Base-by-base conservation (phyloP, 345 rosid genomes). In the Pelargonium nanum region DNA sequence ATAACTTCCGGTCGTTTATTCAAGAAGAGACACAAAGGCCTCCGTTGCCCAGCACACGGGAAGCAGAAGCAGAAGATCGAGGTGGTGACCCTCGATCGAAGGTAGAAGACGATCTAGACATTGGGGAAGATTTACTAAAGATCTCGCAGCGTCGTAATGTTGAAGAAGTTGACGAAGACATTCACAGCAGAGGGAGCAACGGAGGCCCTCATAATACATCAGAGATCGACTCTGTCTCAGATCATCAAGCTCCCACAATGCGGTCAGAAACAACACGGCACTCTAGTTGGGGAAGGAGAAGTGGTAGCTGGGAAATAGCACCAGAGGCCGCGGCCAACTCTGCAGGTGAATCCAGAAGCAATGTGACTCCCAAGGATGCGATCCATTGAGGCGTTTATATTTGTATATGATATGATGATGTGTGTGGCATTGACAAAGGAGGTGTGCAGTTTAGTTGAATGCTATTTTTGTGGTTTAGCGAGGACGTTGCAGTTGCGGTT, bases 91-190 rank as follows among this genome's bases (percentile, higher is more conserved):
- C 78, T 58, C 85, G 98, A 55, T 69, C 86, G 24, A 92, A 92
- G 85, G 98, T 92, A 26, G 89, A 89, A 73, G 97, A 92, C 60
- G 95, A 89, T 77, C 74, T 85, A 71, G 97, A 85, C 61, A 89
- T 92, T 22, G 89, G 88, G 19, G 94, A 89, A 65, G 97, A 89
- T 77, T 77, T 92, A n/a, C 60, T 85, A 75, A 89, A 87, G 72
- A 79, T 92, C 68, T 89, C 97, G 25, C 95, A 87, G 69, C 87
- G 98, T 19, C 91, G 91, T 56, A 83, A 84, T 63, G 62, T 82
- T 19, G 89, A 77, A 68, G 93, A 82, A 65, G 72, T 74, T 22
- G 85, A 81, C 5, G 85, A 81, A 69, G 90, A 82, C 32, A 73
- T 82, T 44, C 63, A 75, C 59, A 79, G 85, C 73, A 76, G 88